Percentiles rank a stretch among this genome's conserved stretches.
phyloP scores from a whole-genome alignment of 306 rosid genomes.

The Vigna angularis region DNA sequence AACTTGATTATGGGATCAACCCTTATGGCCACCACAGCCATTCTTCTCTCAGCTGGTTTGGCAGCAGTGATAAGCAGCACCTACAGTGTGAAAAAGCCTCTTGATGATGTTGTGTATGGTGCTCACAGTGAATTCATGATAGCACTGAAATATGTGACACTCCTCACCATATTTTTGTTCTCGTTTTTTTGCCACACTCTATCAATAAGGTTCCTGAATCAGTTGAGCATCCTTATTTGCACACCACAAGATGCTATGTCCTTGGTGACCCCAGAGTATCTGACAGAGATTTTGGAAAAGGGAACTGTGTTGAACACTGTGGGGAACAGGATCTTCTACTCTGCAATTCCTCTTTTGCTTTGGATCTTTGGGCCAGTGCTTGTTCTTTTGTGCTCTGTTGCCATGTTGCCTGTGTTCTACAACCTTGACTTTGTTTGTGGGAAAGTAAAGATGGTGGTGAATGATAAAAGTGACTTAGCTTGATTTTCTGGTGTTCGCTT shows the following conservation, averaged over 20 bases:
- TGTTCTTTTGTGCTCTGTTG: slow-evolving; percentile 63
- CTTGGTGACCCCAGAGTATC: slow-evolving; percentile 58
- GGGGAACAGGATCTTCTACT: slow-evolving; percentile 81
- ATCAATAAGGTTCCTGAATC: slow-evolving; percentile 76
- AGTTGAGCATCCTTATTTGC: slow-evolving; percentile 69
- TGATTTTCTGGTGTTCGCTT: not conserved
- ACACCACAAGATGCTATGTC: slow-evolving; percentile 60
- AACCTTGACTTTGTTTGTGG: slow-evolving; percentile 65
- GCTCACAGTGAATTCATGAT: slow-evolving; percentile 85
- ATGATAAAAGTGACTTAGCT: slow-evolving; percentile 38
- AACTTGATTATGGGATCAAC: slow-evolving; percentile 90
- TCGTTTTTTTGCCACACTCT: slow-evolving; percentile 76
- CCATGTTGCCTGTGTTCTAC: slow-evolving; percentile 73
- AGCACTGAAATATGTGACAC: slow-evolving; percentile 69
- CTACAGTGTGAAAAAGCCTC: slow-evolving; percentile 76
- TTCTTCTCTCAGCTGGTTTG: slow-evolving; percentile 77
- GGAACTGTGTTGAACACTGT: slow-evolving; percentile 69
- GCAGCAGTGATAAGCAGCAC: slow-evolving; percentile 91
- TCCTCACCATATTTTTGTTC: slow-evolving; percentile 73
- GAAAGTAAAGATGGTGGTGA: slow-evolving; percentile 19
- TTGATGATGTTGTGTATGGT: slow-evolving; percentile 74
- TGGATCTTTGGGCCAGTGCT: slow-evolving; percentile 87
- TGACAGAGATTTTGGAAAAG: slow-evolving; percentile 66
- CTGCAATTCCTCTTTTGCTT: slow-evolving; percentile 72
- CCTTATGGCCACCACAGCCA: slow-evolving; percentile 89